Percentiles rank a stretch among this genome's conserved stretches.
phyloP scores from a whole-genome alignment of 805 yeast species.

The Zygoascus ofunaensis region DNA sequence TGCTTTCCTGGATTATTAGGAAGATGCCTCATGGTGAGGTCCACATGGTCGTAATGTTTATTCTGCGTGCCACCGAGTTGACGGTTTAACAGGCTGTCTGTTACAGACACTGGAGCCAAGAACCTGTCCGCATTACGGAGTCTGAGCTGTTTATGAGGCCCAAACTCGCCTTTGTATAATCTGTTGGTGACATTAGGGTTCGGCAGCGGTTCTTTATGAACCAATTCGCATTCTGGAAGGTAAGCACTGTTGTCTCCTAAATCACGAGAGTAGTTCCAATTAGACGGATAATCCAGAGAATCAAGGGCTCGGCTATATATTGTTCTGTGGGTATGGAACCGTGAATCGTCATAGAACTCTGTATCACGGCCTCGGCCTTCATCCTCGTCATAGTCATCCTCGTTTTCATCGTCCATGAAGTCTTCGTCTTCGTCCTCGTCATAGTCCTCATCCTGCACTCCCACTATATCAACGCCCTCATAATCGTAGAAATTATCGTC shows the following conservation, averaged over 20 bases:
- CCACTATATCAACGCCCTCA: too few species aligned
- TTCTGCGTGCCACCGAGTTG: constrained; percentile 6
- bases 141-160: background rate
- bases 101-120: constrained; percentile 6
- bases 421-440: constrained; percentile 5
- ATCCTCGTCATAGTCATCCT: constrained; percentile 10
- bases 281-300: background rate
- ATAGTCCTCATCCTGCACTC: constrained; percentile 1
- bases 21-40: constrained; percentile 11
- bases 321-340: constrained; percentile 7
- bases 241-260: background rate
- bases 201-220: constrained; percentile 7
- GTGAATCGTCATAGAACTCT: too few species aligned
- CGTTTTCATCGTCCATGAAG: constrained; percentile 6
- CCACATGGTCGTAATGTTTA: constrained; percentile 4
- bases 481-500: too few species aligned
- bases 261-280: constrained; percentile 6
- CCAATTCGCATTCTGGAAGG: background rate
- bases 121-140: background rate
- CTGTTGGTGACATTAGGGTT: constrained; percentile 1
- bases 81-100: constrained; percentile 10
- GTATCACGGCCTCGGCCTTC: too few species aligned
- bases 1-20: constrained; percentile 12
- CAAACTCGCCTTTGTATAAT: constrained; percentile 8
- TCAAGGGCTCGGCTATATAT: constrained; percentile 3